Evolutionary conservation across 371 early-diverging fungal genomes (phyloP).

Genomic region (Mortierella sp.): DNA sequence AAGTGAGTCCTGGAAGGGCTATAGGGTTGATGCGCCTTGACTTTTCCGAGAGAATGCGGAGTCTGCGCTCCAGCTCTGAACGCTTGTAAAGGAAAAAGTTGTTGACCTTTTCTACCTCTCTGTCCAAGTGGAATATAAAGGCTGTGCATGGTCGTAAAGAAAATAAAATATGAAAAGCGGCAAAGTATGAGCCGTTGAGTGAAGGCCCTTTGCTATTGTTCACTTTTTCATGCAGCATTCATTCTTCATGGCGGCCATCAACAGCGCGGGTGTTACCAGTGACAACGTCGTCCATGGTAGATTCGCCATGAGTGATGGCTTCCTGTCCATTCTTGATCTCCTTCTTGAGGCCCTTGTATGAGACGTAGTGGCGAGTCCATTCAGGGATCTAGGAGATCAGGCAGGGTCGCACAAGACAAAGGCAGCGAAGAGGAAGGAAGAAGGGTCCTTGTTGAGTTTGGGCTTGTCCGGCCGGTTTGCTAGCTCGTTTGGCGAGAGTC

Average conservation of each 20-base stretch:
- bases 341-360: slow-evolving; percentile 77
- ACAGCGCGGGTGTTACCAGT: slow-evolving; percentile 55
- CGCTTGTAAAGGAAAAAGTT: slow-evolving; percentile 73
- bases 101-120: slow-evolving; percentile 79
- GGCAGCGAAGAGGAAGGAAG: not conserved
- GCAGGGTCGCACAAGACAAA: not conserved
- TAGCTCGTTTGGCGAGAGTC: not conserved
- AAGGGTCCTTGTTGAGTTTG: not conserved
- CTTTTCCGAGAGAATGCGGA: slow-evolving; percentile 74
- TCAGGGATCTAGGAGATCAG: slow-evolving; percentile 64
- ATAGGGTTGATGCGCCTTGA: slow-evolving; percentile 49
- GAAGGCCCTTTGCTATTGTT: not conserved
- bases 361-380: slow-evolving; percentile 77
- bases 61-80: slow-evolving; percentile 69
- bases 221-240: not conserved
- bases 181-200: not conserved
- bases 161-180: not conserved
- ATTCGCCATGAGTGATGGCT: slow-evolving; percentile 49
- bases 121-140: slow-evolving; percentile 73
- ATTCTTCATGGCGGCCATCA: not conserved
- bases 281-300: slow-evolving; percentile 51
- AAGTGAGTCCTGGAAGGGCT: not conserved
- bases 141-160: slow-evolving; percentile 53
- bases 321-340: slow-evolving; percentile 70
- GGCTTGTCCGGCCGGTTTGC: not conserved